Evolutionary conservation across 2,329 filamentous ascomycete genomes (phyloP), one percentile per base, ranked within the genome.

Genomic region (Pestalotiopsis sp.): DNA sequence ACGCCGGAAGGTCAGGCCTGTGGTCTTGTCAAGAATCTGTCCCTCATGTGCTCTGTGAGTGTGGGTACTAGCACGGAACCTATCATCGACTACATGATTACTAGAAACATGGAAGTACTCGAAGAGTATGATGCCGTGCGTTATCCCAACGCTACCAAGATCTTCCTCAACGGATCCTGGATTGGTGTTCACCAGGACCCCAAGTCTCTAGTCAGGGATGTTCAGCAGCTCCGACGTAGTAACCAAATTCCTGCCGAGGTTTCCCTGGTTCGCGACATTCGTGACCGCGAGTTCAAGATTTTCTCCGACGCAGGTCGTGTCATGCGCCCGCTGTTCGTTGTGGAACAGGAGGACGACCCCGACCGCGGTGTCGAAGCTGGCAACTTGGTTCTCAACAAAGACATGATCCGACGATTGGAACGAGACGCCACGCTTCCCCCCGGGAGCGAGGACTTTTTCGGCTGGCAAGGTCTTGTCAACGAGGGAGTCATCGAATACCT

Each of bases 141-240:
- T 65, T 95, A 94, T 67, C 95, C 95, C 0, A 93, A 97, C 76
- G 95, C 95, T 5, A 99, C 96, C 66, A 99, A 99, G 84, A 92
- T 99, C 61, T 99, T 99, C 76, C 92, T 99, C 75, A 98, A 99
- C 77, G 96, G 96, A 79, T 94, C 95, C 4, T 99, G 97, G 97
- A 95, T 98, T 61, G 97, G 96, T 81, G 92, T 98, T 14, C 94
- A 98, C 77, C 90, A 93, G 73, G 94, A 98, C 75, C 93, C 96
- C 11, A 91, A 93, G 73, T 90, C 95, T 75, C 87, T 99, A 57
- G 94, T 97, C 38, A 89, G 88, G 68, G 90, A 92, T 67, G 92
- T 97, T 59, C 87, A 92, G 75, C 88, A 91, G 66, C 87, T 97
- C 66, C 91, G 94, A 73, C 88, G 95, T 68, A 92, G 92, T 72